phyloP scores from a whole-genome alignment of 768 basidiomycete genomes.

The Psilocybe tampanensis region DNA sequence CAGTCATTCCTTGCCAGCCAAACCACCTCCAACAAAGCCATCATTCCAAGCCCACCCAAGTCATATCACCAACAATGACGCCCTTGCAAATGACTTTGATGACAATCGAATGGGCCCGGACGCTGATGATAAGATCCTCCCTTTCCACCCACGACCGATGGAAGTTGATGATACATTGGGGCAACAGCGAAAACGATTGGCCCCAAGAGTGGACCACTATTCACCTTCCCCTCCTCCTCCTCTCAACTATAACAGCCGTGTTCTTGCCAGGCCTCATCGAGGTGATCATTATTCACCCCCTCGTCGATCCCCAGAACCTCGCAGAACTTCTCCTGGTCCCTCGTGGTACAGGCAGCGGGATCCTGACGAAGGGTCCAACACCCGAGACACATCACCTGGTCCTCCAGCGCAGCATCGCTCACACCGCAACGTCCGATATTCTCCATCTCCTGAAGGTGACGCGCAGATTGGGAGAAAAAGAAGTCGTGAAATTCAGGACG shows the following conservation, averaged over 20 bases:
- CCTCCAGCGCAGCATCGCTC: not conserved
- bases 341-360: not conserved
- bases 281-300: conserved; percentile 17
- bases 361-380: conserved; percentile 9
- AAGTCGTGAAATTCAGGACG: conserved; percentile 17
- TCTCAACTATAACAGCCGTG: not conserved
- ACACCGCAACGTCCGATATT: not conserved
- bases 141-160: not conserved
- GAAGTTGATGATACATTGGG: conserved; percentile 2
- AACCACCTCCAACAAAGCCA: not conserved
- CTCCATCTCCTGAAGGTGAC: not conserved
- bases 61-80: not conserved
- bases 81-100: not conserved
- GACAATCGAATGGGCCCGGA: conserved; percentile 23
- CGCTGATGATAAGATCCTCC: conserved; percentile 13
- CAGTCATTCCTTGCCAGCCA: not conserved
- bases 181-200: not conserved
- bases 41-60: not conserved
- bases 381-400: conserved; percentile 12
- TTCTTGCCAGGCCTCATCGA: not conserved
- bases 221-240: conserved; percentile 3
- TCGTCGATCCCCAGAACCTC: conserved; percentile 6
- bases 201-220: not conserved
- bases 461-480: conserved; percentile 16
- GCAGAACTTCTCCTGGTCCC: not conserved